Evolutionary conservation across 2,329 filamentous ascomycete genomes (phyloP).

Genomic region (Penicillium sp.): DNA sequence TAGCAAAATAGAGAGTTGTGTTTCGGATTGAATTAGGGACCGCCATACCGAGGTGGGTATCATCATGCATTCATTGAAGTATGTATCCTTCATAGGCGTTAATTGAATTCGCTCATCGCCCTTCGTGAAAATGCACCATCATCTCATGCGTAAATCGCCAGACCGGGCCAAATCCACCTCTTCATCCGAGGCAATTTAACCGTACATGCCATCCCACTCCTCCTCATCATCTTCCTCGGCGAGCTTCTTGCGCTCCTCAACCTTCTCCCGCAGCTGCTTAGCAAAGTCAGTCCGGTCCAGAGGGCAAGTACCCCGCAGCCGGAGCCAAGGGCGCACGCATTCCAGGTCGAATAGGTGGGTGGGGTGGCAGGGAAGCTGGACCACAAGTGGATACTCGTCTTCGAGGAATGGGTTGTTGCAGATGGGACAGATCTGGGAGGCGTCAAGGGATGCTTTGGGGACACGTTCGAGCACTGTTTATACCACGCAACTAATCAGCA

Average conservation of each 20-base stretch:
- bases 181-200: conserved; percentile 23
- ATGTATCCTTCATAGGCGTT: conserved; percentile 1
- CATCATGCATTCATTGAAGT: conserved; percentile 5
- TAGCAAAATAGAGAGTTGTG: background rate
- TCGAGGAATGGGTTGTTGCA: conserved; percentile 67
- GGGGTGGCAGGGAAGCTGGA: conserved; percentile 66
- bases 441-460: conserved; percentile 60
- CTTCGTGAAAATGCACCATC: conserved; percentile 8
- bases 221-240: conserved; percentile 52
- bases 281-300: conserved; percentile 65
- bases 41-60: background rate
- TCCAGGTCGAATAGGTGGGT: conserved; percentile 69
- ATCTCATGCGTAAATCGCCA: conserved; percentile 8
- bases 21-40: background rate
- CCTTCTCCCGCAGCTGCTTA: conserved; percentile 60
- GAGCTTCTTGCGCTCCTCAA: conserved; percentile 54
- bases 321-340: conserved; percentile 69
- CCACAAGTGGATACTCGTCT: conserved; percentile 68
- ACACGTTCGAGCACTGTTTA: conserved; percentile 62
- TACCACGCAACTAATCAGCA: background rate
- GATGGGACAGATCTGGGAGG: conserved; percentile 63
- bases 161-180: background rate
- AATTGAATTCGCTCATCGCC: background rate
- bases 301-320: conserved; percentile 68
- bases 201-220: conserved; percentile 59